Evolutionary conservation across 2,329 filamentous ascomycete genomes (phyloP).

Genomic region (Ceratocystis alfenasii): DNA sequence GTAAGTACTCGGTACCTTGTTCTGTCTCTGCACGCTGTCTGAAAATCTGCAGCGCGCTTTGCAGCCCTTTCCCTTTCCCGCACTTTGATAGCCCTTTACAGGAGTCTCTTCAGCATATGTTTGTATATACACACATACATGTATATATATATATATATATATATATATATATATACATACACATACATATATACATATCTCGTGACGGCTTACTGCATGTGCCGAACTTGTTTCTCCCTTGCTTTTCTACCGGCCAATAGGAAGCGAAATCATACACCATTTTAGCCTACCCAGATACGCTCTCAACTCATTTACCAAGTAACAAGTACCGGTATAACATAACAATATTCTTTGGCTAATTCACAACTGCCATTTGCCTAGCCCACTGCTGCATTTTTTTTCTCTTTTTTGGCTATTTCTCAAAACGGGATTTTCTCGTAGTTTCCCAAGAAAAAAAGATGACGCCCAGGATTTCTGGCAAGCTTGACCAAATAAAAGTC

Average conservation of each 20-base stretch:
- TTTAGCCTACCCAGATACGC: not conserved
- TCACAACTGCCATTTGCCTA: too few relatives aligned
- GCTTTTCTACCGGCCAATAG: not conserved
- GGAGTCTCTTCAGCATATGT: too few relatives aligned
- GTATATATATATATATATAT: not conserved
- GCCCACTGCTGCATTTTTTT: too few relatives aligned
- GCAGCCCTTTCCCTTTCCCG: not conserved
- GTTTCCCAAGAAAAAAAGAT: too few relatives aligned
- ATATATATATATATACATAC: not conserved
- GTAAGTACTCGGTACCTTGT: not conserved
- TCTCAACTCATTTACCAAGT: not conserved
- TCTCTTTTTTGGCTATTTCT: too few relatives aligned
- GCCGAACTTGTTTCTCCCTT: not conserved
- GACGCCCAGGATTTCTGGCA: not conserved
- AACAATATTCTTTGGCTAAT: too few relatives aligned
- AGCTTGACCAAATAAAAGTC: not conserved
- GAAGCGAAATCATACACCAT: not conserved
- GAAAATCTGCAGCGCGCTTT: not conserved
- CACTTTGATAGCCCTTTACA: too few relatives aligned
- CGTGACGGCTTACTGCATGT: not conserved
- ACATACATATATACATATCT: not conserved
- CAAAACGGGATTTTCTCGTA: too few relatives aligned
- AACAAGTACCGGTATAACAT: not conserved
- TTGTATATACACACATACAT: too few relatives aligned
- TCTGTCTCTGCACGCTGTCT: not conserved